Conservation (phyloP, 257 asterid genomes). For the Schizonepeta tenuifolia region DNA sequence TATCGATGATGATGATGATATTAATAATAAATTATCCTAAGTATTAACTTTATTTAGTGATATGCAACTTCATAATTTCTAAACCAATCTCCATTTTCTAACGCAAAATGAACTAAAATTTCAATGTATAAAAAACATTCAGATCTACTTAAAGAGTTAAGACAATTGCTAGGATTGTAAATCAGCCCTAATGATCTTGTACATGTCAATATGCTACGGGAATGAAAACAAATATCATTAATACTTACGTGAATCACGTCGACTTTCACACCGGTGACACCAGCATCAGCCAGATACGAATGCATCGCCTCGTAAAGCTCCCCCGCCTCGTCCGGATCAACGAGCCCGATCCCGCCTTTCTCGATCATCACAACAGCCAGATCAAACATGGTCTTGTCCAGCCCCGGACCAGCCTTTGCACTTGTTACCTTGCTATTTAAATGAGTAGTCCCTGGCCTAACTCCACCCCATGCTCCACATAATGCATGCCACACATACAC, state of each 20-base stretch:
- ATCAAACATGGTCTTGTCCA: conserved; percentile 47
- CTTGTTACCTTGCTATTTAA: conserved; percentile 38
- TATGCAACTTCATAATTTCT: background rate
- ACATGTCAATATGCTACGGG: background rate
- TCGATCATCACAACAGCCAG: conserved; percentile 53
- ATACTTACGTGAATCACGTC: conserved; percentile 54
- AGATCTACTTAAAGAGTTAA: too few relatives aligned
- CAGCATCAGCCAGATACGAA: conserved; percentile 45
- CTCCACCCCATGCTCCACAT: conserved; percentile 61
- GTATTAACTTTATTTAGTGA: background rate
- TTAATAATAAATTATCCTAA: conserved; percentile 10
- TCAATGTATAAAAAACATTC: background rate
- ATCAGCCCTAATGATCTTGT: background rate
- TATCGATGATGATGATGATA: conserved; percentile 18
- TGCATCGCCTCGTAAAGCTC: conserved; percentile 52
- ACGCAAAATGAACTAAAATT: background rate
- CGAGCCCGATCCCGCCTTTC: conserved; percentile 53
- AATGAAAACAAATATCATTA: background rate
- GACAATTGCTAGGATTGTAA: background rate
- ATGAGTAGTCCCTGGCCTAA: conserved; percentile 48
- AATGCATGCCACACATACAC: conserved; percentile 58
- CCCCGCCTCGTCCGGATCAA: conserved; percentile 38
- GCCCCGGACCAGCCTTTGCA: conserved; percentile 43
- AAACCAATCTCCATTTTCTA: background rate
- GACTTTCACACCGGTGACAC: conserved; percentile 54